Evolutionary conservation across 75 land plant species (phyloP).

Genomic region (Pseudotsuga menziesii): DNA sequence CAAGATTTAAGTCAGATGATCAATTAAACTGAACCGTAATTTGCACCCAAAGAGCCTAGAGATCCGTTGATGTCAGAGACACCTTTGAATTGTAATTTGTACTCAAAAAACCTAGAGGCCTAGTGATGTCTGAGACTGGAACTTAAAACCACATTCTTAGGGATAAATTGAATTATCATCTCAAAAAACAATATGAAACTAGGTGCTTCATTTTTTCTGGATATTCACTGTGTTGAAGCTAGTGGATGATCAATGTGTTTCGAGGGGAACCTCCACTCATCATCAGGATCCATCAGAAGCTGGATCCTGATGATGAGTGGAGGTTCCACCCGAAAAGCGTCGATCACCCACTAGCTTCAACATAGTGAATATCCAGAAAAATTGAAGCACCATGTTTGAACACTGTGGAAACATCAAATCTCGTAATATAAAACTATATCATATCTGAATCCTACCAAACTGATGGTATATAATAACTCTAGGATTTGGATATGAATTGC

Average conservation of each 20-base stretch:
- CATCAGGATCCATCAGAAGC: too few species aligned
- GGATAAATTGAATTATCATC: background rate
- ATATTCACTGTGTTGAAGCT: too few species aligned
- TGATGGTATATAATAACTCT: background rate
- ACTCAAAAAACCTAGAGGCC: background rate
- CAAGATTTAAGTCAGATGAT: background rate
- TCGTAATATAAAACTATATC: background rate
- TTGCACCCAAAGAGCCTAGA: background rate
- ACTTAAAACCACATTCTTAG: too few species aligned
- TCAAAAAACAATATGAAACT: background rate
- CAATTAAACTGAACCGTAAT: background rate
- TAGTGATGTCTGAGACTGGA: background rate
- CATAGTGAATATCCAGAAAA: too few species aligned
- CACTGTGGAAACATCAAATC: too few species aligned
- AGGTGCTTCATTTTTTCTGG: too few species aligned
- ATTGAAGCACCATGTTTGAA: too few species aligned
- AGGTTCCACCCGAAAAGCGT: too few species aligned
- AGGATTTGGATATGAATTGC: background rate
- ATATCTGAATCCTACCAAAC: constrained; percentile 1
- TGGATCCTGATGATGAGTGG: too few species aligned
- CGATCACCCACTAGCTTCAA: too few species aligned
- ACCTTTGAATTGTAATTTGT: background rate
- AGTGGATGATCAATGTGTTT: too few species aligned
- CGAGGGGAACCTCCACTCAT: too few species aligned
- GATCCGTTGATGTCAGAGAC: background rate